Evolutionary conservation across 345 rosid species (phyloP).

Genomic region (Citrus sinensis): DVS_A1.0 CM039163.1:1793001-1793500

Average conservation of each 20-base stretch:
- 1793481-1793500: constrained; percentile 89
- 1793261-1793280: constrained; percentile 71
- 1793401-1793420: constrained; percentile 77
- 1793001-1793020: constrained; percentile 66
- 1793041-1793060: constrained; percentile 91
- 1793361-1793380: constrained; percentile 92
- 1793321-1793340: constrained; percentile 88
- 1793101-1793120: constrained; percentile 53
- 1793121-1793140: constrained; percentile 69
- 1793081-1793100: constrained; percentile 68
- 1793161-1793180: constrained; percentile 92
- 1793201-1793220: constrained; percentile 74
- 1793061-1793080: constrained; percentile 95
- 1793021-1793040: constrained; percentile 85
- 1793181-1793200: constrained; percentile 82
- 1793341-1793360: constrained; percentile 85
- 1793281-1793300: constrained; percentile 77
- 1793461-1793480: constrained; percentile 74
- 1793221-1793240: constrained; percentile 75
- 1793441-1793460: constrained; percentile 89
- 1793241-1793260: constrained; percentile 78
- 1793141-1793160: constrained; percentile 76
- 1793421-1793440: constrained; percentile 64
- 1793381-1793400: constrained; percentile 95
- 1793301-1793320: constrained; percentile 86